phyloP scores from a whole-genome alignment of 768 basidiomycete species.

The Albatrellus ellisii region DNA sequence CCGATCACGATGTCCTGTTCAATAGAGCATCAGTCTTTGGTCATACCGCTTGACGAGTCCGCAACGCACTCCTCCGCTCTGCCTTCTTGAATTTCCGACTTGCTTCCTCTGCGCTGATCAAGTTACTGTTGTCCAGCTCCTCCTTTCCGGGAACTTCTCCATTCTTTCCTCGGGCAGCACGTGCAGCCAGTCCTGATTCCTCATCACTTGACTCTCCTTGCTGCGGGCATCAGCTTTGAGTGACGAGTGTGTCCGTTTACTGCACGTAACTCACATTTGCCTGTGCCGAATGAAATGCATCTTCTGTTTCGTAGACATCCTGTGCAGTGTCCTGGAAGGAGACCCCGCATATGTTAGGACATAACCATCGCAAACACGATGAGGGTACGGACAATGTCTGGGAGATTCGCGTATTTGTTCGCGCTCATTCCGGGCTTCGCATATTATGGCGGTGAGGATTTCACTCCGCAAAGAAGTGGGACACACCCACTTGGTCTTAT shows the following conservation, averaged over 20 bases:
- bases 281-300: conserved; percentile 43
- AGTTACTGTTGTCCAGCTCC: conserved; percentile 54
- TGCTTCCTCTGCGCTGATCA: conserved; percentile 57
- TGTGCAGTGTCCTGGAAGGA: conserved; percentile 66
- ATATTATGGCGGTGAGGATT: too few relatives aligned
- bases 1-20: conserved; percentile 23
- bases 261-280: conserved; percentile 33
- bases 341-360: not conserved
- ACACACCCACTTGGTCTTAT: too few relatives aligned
- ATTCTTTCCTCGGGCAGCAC: conserved; percentile 25
- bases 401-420: conserved; percentile 78
- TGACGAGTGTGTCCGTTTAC: not conserved
- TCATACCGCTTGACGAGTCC: not conserved
- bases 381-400: conserved; percentile 70
- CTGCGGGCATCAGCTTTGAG: conserved; percentile 20
- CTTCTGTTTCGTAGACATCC: conserved; percentile 88
- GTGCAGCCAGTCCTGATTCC: conserved; percentile 33
- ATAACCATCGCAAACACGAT: too few relatives aligned
- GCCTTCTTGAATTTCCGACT: conserved; percentile 58
- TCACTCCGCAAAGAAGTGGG: too few relatives aligned
- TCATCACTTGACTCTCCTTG: conserved; percentile 57
- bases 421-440: too few relatives aligned
- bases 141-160: conserved; percentile 33
- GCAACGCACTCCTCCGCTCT: conserved; percentile 37
- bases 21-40: conserved; percentile 17